Evolutionary conservation across 306 rosid genomes (phyloP), one percentile per base, ranked within the genome.

Genomic region (Vicia faba): DNA sequence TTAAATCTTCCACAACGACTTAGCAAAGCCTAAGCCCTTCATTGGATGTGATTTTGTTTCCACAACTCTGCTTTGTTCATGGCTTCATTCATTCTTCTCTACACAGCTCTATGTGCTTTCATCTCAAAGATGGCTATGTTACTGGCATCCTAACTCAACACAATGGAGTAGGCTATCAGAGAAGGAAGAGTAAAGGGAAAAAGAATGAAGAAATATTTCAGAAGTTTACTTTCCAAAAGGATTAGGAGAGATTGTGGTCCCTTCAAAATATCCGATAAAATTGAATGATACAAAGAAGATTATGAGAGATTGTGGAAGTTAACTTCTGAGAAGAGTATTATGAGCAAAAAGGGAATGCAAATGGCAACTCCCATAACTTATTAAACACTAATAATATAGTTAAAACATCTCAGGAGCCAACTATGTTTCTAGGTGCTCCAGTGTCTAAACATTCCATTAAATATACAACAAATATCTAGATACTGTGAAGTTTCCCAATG

Each of bases 381-480:
- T 51, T 28, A 8, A 64, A 43, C 31, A 5, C 60, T 62, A 62
- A 54, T 40, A 26, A 33, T 43, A 36, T 28, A 70, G 71, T 31
- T 16, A 40, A 38, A 66, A 66, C 59, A 48, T 50, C 49, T 19
- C 36, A 28, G 14, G 48, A 61, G 31, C 43, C 16, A 43, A 62
- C 11, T n/a, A 39, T 19, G 33, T 55, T 56, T 65, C 66, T 40
- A 49, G n/a, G 69, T 69, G 63, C n/a, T 65, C 46, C 40, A 63
- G 23, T 4, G 18, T 58, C 36, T 45, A 28, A 38, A 26, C 13
- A 58, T 46, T 66, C 44, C 45, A 80, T 14, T 40, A 67, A 67
- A 43, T 69, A 48, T 61, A 69, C 74, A 67, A 63, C 57, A 65
- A 54, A 35, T 68, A 11, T 68, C 51, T 15, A 26, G 43, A 28